Evolutionary conservation across 768 basidiomycete species (phyloP).

Genomic region (Calocybe cyanea): DNA sequence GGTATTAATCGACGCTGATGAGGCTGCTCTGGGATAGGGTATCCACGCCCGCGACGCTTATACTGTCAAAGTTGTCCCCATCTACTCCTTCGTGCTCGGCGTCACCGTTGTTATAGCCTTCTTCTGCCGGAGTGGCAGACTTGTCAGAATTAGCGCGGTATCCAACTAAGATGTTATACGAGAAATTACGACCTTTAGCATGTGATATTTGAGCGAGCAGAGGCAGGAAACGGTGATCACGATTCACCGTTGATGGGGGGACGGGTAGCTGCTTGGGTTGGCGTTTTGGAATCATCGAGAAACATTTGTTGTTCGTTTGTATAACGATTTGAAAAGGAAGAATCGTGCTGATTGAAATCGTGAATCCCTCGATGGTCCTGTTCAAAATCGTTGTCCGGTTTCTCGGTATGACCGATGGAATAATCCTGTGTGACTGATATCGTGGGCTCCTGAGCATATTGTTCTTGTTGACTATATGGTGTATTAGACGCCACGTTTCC

Average conservation of each 20-base stretch:
- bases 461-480: slow-evolving; percentile 10
- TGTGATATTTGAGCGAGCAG: slow-evolving; percentile 11
- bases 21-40: slow-evolving; percentile 42
- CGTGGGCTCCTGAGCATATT: background rate
- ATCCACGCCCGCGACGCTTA: slow-evolving; percentile 37
- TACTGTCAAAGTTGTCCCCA: slow-evolving; percentile 32
- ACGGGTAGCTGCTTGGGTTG: slow-evolving; percentile 30
- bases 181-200: slow-evolving; percentile 10
- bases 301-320: background rate
- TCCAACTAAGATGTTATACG: background rate
- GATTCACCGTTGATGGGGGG: slow-evolving; percentile 47
- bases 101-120: background rate
- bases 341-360: slow-evolving; percentile 1
- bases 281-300: slow-evolving; percentile 26
- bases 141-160: background rate
- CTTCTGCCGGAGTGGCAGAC: background rate
- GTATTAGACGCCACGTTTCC: slow-evolving; percentile 20
- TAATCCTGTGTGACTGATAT: slow-evolving; percentile 3
- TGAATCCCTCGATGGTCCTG: slow-evolving; percentile 14
- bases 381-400: slow-evolving; percentile 6
- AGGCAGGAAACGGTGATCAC: slow-evolving; percentile 27
- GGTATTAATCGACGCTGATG: slow-evolving; percentile 43
- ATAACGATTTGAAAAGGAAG: background rate
- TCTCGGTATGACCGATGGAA: slow-evolving; percentile 9
- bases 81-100: slow-evolving; percentile 2